Conservation (phyloP, 495 filamentous ascomycete genomes). For the Penicillium salamii region DNA sequence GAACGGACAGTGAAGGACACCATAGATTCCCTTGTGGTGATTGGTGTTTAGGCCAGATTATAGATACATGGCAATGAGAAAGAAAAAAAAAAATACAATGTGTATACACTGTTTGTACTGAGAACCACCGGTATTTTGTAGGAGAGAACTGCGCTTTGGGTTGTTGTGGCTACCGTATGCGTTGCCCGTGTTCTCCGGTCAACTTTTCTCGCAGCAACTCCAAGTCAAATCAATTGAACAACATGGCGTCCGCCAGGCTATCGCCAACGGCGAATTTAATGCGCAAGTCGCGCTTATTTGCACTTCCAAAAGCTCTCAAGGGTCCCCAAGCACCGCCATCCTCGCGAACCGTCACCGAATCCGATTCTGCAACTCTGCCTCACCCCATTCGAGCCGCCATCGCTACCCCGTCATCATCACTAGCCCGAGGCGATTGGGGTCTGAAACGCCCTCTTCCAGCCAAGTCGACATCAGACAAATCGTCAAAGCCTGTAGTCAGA, state of each 20-base stretch:
- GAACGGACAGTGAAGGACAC: conserved; percentile 57
- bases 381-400: conserved; percentile 85
- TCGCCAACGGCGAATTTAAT: conserved; percentile 64
- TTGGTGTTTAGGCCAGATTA: conserved; percentile 38
- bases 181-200: conserved; percentile 20
- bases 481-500: conserved; percentile 66
- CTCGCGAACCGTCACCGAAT: conserved; percentile 43
- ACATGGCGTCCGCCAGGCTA: conserved; percentile 49
- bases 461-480: conserved; percentile 63
- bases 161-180: conserved; percentile 13
- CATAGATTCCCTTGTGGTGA: conserved; percentile 50
- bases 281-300: conserved; percentile 63
- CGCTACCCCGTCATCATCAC: conserved; percentile 73
- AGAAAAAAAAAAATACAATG: too few species aligned
- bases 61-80: background rate
- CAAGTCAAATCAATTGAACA: conserved; percentile 23
- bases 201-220: conserved; percentile 37
- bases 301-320: conserved; percentile 56
- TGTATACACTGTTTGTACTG: too few species aligned
- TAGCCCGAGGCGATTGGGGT: conserved; percentile 85
- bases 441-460: conserved; percentile 82
- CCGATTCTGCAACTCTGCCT: conserved; percentile 66
- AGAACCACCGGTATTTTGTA: too few species aligned
- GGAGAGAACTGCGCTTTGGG: conserved; percentile 13
- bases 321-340: conserved; percentile 39